Evolutionary conservation across 192 early-diverging fungal species (phyloP), one percentile per base, ranked within the genome.

Genomic region (Lunasporangiospora selenospora): DNA sequence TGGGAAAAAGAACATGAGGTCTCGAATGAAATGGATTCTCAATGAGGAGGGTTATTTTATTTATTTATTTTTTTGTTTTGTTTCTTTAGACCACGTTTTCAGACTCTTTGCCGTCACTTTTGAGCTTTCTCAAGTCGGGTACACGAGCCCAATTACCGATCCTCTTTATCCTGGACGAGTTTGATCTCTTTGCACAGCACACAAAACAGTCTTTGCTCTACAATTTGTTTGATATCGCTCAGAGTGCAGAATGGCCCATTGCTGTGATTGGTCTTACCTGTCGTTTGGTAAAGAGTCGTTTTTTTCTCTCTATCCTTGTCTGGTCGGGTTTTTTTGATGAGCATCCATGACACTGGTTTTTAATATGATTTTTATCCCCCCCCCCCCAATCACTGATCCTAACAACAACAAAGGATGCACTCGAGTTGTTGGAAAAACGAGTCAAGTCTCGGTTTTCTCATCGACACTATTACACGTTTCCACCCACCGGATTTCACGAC

Each of bases 371-470:
- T n/a, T n/a, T n/a, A n/a, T n/a, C n/a, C n/a, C n/a, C n/a, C n/a
- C n/a, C n/a, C n/a, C n/a, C n/a, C n/a, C n/a, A n/a, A n/a, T n/a
- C n/a, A n/a, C n/a, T n/a, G n/a, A n/a, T n/a, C n/a, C n/a, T n/a
- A n/a, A n/a, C n/a, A 33, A 16, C 37, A 39, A 3, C 41, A 0
- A 7, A 90, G 89, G 93, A 97, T 64, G 86, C 89, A 13, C 77
- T 96, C 33, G 88, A 92, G 39, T 63, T 95, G 30, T 63, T 99
- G 30, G 95, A 98, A 75, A 97, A 98, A 60, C 89, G 95, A 11
- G 95, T 98, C 33, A 95, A 96, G 58, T 96, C 94, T 23, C 84
- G 95, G 29, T 98, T 96, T 78, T 95, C 93, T 11, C 93, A 96
- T 61, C 83, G 93, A 9, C 87, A 89, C 31, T 87, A 96, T 11